phyloP scores from a whole-genome alignment of 179 eudicot genomes.

The Drosera spatulata region DNA sequence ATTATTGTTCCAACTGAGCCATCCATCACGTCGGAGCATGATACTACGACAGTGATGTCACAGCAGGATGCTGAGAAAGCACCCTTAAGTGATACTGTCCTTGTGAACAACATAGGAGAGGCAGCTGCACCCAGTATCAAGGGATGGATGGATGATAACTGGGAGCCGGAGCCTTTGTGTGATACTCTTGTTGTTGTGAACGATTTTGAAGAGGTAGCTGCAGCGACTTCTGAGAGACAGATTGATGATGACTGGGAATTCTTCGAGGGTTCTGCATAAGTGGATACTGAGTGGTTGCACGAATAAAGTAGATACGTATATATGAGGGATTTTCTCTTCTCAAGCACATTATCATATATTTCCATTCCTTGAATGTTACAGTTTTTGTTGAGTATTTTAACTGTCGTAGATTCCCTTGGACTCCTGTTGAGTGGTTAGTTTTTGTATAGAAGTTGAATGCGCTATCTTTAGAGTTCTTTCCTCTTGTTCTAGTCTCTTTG shows the following conservation, averaged over 20 bases:
- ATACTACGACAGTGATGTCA: neutral
- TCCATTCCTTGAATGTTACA: too few species aligned
- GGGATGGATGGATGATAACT: conserved; percentile 14
- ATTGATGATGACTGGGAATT: conserved; percentile 31
- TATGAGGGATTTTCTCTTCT: too few species aligned
- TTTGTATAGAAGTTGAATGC: too few species aligned
- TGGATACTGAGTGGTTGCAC: neutral
- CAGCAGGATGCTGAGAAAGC: neutral
- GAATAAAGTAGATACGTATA: neutral
- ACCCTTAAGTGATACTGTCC: neutral
- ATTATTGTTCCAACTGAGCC: conserved; percentile 16
- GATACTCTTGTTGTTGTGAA: conserved; percentile 2
- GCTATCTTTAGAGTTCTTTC: too few species aligned
- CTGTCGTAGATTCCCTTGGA: too few species aligned
- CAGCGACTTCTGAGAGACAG: conserved; percentile 8
- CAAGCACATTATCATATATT: too few species aligned
- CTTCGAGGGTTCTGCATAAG: conserved; percentile 8
- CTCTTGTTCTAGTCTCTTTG: too few species aligned
- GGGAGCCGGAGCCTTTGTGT: too few species aligned
- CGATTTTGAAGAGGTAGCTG: conserved; percentile 7
- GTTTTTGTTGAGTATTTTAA: too few species aligned
- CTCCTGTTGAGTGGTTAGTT: too few species aligned
- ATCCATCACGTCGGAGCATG: conserved; percentile 11
- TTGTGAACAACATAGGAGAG: conserved; percentile 12
- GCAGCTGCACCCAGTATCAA: conserved; percentile 4